Evolutionary conservation across 75 land plant species (phyloP).

Genomic region (Sequoiadendron giganteum): DNA sequence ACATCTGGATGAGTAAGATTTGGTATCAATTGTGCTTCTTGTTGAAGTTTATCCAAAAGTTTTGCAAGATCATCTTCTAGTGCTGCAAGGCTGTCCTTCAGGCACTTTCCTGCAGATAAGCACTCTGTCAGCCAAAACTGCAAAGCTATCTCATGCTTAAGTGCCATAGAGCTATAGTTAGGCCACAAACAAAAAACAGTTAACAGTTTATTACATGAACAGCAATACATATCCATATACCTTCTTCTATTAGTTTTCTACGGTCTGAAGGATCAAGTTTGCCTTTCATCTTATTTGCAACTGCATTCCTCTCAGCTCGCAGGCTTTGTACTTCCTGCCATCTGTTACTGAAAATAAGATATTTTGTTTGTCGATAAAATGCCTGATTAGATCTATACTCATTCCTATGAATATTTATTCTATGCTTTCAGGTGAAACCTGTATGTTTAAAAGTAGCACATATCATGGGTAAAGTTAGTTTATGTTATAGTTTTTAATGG

Average conservation of each 20-base stretch:
- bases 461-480: neutral
- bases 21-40: constrained; percentile 87
- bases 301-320: constrained; percentile 81
- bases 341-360: constrained; percentile 52
- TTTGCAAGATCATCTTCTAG: constrained; percentile 70
- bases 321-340: constrained; percentile 88
- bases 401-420: neutral
- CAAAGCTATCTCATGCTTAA: neutral
- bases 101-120: constrained; percentile 60
- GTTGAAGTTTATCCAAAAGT: constrained; percentile 71
- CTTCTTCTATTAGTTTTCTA: constrained; percentile 81
- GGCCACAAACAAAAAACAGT: neutral
- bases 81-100: constrained; percentile 71
- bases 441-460: neutral
- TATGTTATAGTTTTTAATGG: neutral
- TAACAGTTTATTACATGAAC: neutral
- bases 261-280: constrained; percentile 79
- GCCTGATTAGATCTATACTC: neutral
- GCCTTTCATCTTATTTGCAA: constrained; percentile 92
- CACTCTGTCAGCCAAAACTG: constrained; percentile 2
- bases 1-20: constrained; percentile 93
- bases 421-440: neutral
- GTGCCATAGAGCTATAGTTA: neutral
- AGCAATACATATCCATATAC: constrained; percentile 21
- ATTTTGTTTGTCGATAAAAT: neutral